Percentiles rank a stretch among this genome's conserved stretches.
Conservation (phyloP, 352 stramenopile species). For the Phytopythium boreale region DNA sequence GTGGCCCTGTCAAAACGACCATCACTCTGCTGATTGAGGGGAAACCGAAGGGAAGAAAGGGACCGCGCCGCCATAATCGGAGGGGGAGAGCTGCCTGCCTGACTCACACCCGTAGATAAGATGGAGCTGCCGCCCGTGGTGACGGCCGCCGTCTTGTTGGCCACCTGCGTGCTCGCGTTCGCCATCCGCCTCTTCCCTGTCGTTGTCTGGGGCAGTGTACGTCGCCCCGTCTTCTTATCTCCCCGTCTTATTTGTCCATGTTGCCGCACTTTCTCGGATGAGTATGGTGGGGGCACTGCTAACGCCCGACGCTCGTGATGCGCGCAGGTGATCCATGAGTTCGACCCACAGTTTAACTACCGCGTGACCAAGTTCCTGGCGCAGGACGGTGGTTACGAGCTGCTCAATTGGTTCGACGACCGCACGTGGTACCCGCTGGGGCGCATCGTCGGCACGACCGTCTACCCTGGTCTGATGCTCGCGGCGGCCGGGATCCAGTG, state of each 20-base stretch:
- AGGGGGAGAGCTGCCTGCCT: too few relatives aligned
- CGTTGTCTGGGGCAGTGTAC: slow-evolving; percentile 85
- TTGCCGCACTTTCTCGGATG: slow-evolving; percentile 1
- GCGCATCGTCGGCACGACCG: slow-evolving; percentile 88
- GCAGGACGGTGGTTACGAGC: slow-evolving; percentile 89
- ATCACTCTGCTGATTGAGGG: slow-evolving; percentile 1
- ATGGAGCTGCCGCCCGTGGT: slow-evolving; percentile 23
- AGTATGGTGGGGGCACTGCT: neutral
- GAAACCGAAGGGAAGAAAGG: neutral
- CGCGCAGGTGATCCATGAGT: slow-evolving; percentile 88
- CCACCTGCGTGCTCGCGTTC: slow-evolving; percentile 88
- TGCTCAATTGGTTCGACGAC: slow-evolving; percentile 99
- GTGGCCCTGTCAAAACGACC: neutral
- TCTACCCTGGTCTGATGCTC: slow-evolving; percentile 93
- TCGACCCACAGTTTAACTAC: slow-evolving; percentile 99
- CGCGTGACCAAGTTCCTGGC: slow-evolving; percentile 95
- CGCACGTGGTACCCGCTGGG: slow-evolving; percentile 93
- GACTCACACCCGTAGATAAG: neutral
- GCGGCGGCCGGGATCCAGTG: slow-evolving; percentile 82
- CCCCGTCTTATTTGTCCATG: neutral
- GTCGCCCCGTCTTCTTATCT: slow-evolving; percentile 11
- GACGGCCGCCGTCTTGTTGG: slow-evolving; percentile 50
- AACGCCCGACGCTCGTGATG: neutral
- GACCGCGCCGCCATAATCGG: neutral
- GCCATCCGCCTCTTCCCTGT: slow-evolving; percentile 91